These are phyloP conservation scores for Lizanozyma gosingica DNA, from an alignment of 1,139 yeast species.

Conservation along the genomic window DNA sequence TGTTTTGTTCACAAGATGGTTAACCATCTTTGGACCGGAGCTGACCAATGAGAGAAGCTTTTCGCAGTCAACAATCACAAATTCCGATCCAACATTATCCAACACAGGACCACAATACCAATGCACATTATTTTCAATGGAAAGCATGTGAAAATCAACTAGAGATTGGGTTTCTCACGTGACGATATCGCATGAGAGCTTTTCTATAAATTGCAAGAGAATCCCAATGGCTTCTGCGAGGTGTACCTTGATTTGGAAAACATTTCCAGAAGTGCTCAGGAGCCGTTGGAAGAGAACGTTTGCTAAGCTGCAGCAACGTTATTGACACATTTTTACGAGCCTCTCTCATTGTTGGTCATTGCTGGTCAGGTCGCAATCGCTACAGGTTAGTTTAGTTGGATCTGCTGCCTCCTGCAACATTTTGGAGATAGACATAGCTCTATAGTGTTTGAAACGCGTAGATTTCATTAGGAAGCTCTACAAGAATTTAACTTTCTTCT, in stretches of 20 bases:
- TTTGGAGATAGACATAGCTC: not conserved
- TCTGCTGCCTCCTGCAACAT: not conserved
- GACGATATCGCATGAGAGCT: too few species aligned
- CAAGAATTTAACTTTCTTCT: too few species aligned
- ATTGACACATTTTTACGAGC: not conserved
- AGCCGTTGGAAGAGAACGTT: not conserved
- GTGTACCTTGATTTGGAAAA: not conserved
- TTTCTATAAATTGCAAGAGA: not conserved
- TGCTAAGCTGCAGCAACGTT: not conserved
- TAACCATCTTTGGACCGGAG: not conserved
- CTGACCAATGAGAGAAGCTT: not conserved
- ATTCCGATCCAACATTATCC: not conserved
- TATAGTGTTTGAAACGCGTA: too few species aligned
- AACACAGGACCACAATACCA: too few species aligned
- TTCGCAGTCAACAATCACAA: not conserved
- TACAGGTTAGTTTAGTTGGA: not conserved
- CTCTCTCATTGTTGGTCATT: too few species aligned
- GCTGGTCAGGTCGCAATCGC: too few species aligned
- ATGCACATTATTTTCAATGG: too few species aligned
- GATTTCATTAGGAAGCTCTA: too few species aligned
- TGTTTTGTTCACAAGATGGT: not conserved
- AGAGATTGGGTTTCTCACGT: too few species aligned
- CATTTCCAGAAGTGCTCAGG: not conserved
- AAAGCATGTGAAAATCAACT: too few species aligned
- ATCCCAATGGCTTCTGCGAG: not conserved